phyloP scores from a whole-genome alignment of 345 rosid genomes.

The Salix koriyanagi region DNA sequence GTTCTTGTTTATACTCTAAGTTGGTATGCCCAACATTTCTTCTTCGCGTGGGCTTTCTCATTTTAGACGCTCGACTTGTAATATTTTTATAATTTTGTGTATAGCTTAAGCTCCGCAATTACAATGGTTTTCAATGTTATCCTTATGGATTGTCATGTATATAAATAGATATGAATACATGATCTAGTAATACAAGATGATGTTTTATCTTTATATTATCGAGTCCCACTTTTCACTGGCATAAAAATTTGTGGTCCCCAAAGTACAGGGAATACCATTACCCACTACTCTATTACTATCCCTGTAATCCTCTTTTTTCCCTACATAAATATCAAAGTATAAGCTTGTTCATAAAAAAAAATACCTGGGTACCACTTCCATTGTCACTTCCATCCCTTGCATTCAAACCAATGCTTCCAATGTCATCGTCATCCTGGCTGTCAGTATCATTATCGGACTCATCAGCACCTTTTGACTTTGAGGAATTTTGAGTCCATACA shows the following conservation, averaged over 20 bases:
- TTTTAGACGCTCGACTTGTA: no score
- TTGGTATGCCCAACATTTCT: no score
- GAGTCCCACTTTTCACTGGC: not conserved
- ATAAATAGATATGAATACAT: no score
- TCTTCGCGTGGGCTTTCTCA: no score
- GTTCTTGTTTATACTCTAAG: no score
- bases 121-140: no score
- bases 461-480: constrained; percentile 34
- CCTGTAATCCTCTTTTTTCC: not conserved
- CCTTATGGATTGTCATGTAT: no score
- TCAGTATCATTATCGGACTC: constrained; percentile 24
- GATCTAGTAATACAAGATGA: no score
- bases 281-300: not conserved
- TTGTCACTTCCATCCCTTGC: constrained; percentile 33
- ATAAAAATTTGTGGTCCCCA: not conserved
- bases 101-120: no score
- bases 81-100: no score
- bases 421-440: constrained; percentile 33
- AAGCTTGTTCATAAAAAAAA: not conserved
- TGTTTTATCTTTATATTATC: no score
- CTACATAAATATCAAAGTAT: not conserved
- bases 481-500: constrained; percentile 38
- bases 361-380: constrained; percentile 39
- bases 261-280: not conserved
- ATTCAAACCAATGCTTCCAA: constrained; percentile 24